A percentile compares a stretch with the other conserved stretches of the same genome.
Evolutionary conservation across 1,284 basidiomycete species (phyloP).

Genomic region (Cutaneotrichosporon curvatum): DNA sequence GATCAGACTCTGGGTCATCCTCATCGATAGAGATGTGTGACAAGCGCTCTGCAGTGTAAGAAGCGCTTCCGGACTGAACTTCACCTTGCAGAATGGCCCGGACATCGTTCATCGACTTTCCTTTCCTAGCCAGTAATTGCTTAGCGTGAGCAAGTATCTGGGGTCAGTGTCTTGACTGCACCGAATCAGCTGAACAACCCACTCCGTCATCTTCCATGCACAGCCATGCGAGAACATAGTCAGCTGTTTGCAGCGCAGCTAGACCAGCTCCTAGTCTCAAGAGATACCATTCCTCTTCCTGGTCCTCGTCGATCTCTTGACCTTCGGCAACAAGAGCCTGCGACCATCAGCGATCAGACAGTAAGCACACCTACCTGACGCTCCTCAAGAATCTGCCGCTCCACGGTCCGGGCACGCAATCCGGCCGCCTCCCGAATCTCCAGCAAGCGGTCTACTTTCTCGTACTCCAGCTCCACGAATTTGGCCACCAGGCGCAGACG

Average conservation of each 20-base stretch:
- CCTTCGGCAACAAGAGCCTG: conserved; percentile 56
- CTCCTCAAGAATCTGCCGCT: conserved; percentile 60
- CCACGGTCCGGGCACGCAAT: conserved; percentile 54
- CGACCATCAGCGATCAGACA: background rate
- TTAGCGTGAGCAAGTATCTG: conserved; percentile 57
- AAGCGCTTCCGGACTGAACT: conserved; percentile 3
- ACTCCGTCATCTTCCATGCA: conserved; percentile 98
- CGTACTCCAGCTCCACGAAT: conserved; percentile 85
- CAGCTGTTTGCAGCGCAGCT: conserved; percentile 80
- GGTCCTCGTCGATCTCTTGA: conserved; percentile 56
- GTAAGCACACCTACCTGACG: conserved; percentile 52
- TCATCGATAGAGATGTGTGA: conserved; percentile 26
- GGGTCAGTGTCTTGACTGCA: conserved; percentile 1
- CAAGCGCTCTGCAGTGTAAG: conserved; percentile 24
- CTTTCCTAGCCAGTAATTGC: conserved; percentile 67
- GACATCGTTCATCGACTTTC: conserved; percentile 31
- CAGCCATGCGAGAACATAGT: conserved; percentile 91
- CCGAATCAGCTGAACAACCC: conserved; percentile 39
- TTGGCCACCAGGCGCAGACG: conserved; percentile 82
- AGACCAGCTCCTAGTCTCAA: conserved; percentile 76
- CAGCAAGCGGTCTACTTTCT: conserved; percentile 85
- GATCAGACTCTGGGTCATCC: conserved; percentile 12
- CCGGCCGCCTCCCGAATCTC: conserved; percentile 72
- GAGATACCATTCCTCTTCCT: conserved; percentile 74
- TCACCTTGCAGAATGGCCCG: conserved; percentile 33